These are phyloP conservation scores for Lentinula sp. DNA, from an alignment of 768 basidiomycete genomes.

Conservation along the genomic window DNA sequence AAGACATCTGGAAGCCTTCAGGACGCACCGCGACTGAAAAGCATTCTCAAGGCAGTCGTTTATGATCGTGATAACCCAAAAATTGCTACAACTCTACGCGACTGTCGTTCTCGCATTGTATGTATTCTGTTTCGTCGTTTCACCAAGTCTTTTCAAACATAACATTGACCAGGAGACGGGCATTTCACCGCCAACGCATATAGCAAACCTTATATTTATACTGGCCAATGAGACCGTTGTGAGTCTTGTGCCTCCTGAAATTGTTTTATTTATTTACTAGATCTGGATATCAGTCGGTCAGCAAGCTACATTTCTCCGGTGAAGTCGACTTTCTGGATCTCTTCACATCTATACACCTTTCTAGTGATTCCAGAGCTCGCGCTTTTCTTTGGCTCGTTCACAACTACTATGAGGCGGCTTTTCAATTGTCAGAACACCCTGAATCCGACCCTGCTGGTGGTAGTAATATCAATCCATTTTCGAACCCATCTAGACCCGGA, in stretches of 20 bases:
- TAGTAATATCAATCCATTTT: slow-evolving; percentile 49
- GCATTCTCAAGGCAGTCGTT: slow-evolving; percentile 57
- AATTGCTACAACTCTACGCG: slow-evolving; percentile 42
- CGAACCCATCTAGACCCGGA: slow-evolving; percentile 33
- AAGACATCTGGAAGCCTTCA: slow-evolving; percentile 65
- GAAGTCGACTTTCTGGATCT: slow-evolving; percentile 44
- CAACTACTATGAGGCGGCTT: slow-evolving; percentile 57
- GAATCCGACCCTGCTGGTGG: slow-evolving; percentile 21
- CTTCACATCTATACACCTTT: slow-evolving; percentile 41
- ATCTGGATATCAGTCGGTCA: slow-evolving; percentile 21
- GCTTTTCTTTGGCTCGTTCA: slow-evolving; percentile 46
- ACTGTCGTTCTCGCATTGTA: slow-evolving; percentile 47
- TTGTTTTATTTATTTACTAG: background rate
- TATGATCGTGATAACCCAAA: slow-evolving; percentile 40
- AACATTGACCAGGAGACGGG: slow-evolving; percentile 34
- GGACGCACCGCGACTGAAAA: slow-evolving; percentile 76
- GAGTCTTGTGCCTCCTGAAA: slow-evolving; percentile 11
- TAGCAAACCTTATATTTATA: slow-evolving; percentile 66
- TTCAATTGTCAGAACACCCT: background rate
- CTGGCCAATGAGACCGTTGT: slow-evolving; percentile 55
- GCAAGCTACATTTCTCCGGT: slow-evolving; percentile 31
- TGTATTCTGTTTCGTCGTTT: slow-evolving; percentile 28
- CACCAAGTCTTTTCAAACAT: background rate
- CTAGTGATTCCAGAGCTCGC: slow-evolving; percentile 40
- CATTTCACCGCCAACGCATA: slow-evolving; percentile 55